phyloP scores from a whole-genome alignment of 805 yeast genomes.

The Starmera amethionina region DNA sequence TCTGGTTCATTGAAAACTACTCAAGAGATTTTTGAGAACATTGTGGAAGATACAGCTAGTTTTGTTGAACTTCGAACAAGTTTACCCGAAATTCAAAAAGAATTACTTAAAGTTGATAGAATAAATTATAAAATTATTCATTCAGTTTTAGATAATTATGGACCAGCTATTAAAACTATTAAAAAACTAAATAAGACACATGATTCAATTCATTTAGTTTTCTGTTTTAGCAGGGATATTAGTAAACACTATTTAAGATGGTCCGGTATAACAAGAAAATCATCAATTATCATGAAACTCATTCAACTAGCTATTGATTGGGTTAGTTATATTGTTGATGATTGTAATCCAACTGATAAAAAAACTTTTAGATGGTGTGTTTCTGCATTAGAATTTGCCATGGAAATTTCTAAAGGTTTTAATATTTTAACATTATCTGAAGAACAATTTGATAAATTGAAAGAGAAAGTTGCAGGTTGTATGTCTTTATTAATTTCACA shows the following conservation, averaged over 20 bases:
- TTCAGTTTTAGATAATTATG: constrained; percentile 52
- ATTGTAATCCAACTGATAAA: constrained; percentile 85
- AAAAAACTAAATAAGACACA: constrained; percentile 57
- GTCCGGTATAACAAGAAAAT: constrained; percentile 55
- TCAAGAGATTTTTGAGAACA: constrained; percentile 44
- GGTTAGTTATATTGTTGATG: constrained; percentile 90
- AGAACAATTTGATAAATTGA: constrained; percentile 61
- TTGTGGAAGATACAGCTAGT: constrained; percentile 44
- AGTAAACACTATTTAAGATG: constrained; percentile 62
- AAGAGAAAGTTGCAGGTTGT: constrained; percentile 84
- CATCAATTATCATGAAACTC: constrained; percentile 60
- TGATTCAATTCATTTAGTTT: constrained; percentile 66
- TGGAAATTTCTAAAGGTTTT: constrained; percentile 87
- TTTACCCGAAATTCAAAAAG: constrained; percentile 60
- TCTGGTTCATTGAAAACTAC: constrained; percentile 44
- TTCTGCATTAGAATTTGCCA: constrained; percentile 87
- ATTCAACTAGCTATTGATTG: constrained; percentile 76
- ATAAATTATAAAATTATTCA: constrained; percentile 59
- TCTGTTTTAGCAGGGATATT: constrained; percentile 71
- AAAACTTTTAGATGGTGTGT: constrained; percentile 96
- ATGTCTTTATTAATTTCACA: constrained; percentile 90
- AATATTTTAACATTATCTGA: constrained; percentile 75
- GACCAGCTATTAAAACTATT: constrained; percentile 39
- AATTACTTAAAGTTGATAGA: constrained; percentile 55
- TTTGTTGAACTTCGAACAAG: constrained; percentile 63